These are phyloP conservation scores for Acanthamoeba sp. DNA, from an alignment of 208 protist species.

Conservation along the genomic window DNA sequence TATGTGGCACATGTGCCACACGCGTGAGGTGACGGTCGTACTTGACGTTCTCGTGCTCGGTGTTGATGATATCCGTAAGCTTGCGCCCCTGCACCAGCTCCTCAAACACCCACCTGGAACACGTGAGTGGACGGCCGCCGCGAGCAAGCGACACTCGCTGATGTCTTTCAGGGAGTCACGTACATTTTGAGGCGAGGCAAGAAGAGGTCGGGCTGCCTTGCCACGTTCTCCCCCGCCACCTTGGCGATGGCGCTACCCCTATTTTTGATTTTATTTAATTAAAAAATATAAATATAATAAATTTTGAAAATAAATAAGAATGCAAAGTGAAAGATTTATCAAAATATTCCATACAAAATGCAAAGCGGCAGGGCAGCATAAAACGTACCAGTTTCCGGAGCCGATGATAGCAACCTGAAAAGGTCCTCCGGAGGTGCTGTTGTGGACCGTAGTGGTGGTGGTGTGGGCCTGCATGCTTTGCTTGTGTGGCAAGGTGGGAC, in stretches of 20 bases:
- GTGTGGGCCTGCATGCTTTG: too few species aligned
- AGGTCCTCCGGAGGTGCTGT: too few species aligned
- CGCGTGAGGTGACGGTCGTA: too few species aligned
- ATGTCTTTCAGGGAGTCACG: background rate
- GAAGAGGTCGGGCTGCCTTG: conserved; percentile 73
- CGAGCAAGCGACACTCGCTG: conserved; percentile 79
- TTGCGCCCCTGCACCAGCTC: conserved; percentile 86
- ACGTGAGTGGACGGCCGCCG: conserved; percentile 69
- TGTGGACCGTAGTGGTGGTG: too few species aligned
- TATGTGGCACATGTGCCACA: too few species aligned
- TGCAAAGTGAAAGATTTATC: background rate
- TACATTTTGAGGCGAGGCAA: conserved; percentile 50
- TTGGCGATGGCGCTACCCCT: conserved; percentile 85
- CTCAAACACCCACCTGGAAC: conserved; percentile 88
- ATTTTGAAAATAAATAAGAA: background rate
- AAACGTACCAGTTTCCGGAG: conserved; percentile 21
- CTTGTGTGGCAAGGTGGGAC: too few species aligned
- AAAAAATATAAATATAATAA: background rate
- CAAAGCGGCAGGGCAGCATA: background rate
- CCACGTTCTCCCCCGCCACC: conserved; percentile 85
- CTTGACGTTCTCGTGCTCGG: conserved; percentile 69
- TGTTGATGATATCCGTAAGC: conserved; percentile 89
- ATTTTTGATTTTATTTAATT: conserved; percentile 70
- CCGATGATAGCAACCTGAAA: conserved; percentile 32
- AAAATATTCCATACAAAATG: background rate